Base-by-base conservation (phyloP, 2,329 filamentous ascomycete genomes). In the Aspergillus spinulosporus region DNA sequence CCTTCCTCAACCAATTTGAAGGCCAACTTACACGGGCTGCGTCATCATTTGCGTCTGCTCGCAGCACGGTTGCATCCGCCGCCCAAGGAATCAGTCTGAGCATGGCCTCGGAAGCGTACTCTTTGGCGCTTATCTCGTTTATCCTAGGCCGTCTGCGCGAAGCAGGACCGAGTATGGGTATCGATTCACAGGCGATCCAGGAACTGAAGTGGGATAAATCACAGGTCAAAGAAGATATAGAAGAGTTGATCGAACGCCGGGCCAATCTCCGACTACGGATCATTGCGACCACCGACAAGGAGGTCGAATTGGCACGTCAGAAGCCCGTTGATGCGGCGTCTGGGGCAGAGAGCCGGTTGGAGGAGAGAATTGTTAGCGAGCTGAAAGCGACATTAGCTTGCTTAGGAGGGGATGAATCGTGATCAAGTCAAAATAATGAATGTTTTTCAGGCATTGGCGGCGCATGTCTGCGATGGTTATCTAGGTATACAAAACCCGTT, bases 1-100 rank as follows among this genome's bases (percentile, higher is more conserved):
- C 87, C 56, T 95, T 97, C 69, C 81, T 99, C 29, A 96, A 95
- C 68, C 88, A 92, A 69, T 99, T 96, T 72, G 88, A 90, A 8
- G 83, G 86, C 46, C 86, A 97, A 57, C 81, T 99, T 7, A 75
- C 78, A 42, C 84, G 89, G 31, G 90, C 90, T 9, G 82, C 88
- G 5, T 84, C 86, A 49, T 83, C 88, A 1, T 86, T 97, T 59
- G 87, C 90, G 6, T 66, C 69, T 8, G 67, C 66, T 14, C 72
- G 74, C 36, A 66, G 68, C 7, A 84, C 83, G 11, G 72, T 75
- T 15, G 70, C 79, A 15, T 71, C 68, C 1, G 73, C 79, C n/a
- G 74, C 78, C 8, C 82, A 84, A 51, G 86, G 85, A 57, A 81
- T 96, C 46, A 90, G 89, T 1, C 79, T 95, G 4, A 78, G 87